Base-by-base conservation (phyloP, 2,329 filamentous ascomycete species). In the Sphaerostilbella broomeana region DNA sequence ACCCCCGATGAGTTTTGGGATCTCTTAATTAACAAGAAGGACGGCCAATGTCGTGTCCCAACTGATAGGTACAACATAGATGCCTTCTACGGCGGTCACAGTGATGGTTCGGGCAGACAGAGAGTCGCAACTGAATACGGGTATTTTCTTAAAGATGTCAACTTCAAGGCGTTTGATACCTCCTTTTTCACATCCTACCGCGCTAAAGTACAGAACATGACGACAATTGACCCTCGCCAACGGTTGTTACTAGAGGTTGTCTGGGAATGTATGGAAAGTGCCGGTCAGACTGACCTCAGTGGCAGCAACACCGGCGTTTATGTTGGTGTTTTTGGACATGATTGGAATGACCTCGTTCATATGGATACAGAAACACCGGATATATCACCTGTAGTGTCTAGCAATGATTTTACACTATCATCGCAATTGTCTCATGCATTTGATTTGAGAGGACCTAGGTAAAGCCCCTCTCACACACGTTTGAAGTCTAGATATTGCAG, bases 391-490 rank as follows among this genome's bases (percentile, higher is more conserved):
- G n/a, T n/a, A n/a, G n/a, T 50, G 4, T 51, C 54, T 1, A 40
- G 39, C 5, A 53, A 47, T 5, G 49, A 57, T 30, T 54, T 52
- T 35, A 45, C 51, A 16, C 15, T 61, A 4, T 44, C 59, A n/a
- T 64, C 63, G 28, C 48, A 60, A 1, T 38, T 57, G 1, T 55
- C 52, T 2, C 59, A 62, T 21, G 58, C 61, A 22, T 56, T 55
- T 13, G 51, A 59, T 26, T 40, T 64, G 3, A 53, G 38, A 2
- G 61, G 60, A 0, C 60, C 60, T 1, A 56, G 56, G 57, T 58
- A 25, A 26, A 48, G n/a, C n/a, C n/a, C n/a, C n/a, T n/a, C n/a
- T n/a, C n/a, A n/a, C n/a, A n/a, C n/a, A n/a, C n/a, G n/a, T n/a
- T n/a, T n/a, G n/a, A n/a, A n/a, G n/a, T 9, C 11, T 15, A 4